Evolutionary conservation across 495 filamentous ascomycete genomes (phyloP), one percentile per base, ranked within the genome.

Genomic region (Lasiosphaeris hirsuta): DNA sequence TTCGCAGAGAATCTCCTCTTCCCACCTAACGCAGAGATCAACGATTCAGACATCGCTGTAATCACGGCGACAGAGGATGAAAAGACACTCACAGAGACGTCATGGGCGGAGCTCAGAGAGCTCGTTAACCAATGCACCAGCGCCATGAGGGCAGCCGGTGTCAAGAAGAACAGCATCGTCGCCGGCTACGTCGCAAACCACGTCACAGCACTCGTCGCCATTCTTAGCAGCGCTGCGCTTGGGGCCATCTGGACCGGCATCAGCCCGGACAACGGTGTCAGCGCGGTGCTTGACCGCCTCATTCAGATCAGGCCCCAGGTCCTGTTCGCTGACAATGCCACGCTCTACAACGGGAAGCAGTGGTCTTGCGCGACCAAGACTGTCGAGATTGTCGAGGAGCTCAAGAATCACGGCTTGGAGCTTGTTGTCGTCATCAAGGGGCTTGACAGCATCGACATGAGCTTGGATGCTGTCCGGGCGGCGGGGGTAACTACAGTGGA

Each of bases 1-100:
- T 96, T 96, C 69, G 90, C 92, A 18, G 89, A 96, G 74, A 97
- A 97, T 70, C 79, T 97, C 34, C 81, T 97, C 7, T 96, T 84
- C 67, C 91, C 92, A 5, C 72, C 76, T 11, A 78, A 77, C 42
- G 63, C 54, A 18, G 50, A 64, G 5, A 57, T 75, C 40, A 68
- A 79, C 15, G 82, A 84, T 19, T 73, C 82, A 57, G 81, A 85
- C 47, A 74, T 84, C 53, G 90, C 90, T 18, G 75, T 92, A 19
- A 85, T 94, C 62, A 86, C 84, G 38, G 89, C 79, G 6, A 92
- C 89, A 10, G 90, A 95, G 71, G 57, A 70, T 18, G 80, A 78
- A 7, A 75, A 75, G 19, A 76, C 90, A 34, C 81, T 86, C 63
- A 76, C 78, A 44, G 76, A 91, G 54, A 74, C 74, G 10, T 85